Evolutionary conservation across 495 filamentous ascomycete species (phyloP).

Genomic region (Cryomyces antarcticus): DNA sequence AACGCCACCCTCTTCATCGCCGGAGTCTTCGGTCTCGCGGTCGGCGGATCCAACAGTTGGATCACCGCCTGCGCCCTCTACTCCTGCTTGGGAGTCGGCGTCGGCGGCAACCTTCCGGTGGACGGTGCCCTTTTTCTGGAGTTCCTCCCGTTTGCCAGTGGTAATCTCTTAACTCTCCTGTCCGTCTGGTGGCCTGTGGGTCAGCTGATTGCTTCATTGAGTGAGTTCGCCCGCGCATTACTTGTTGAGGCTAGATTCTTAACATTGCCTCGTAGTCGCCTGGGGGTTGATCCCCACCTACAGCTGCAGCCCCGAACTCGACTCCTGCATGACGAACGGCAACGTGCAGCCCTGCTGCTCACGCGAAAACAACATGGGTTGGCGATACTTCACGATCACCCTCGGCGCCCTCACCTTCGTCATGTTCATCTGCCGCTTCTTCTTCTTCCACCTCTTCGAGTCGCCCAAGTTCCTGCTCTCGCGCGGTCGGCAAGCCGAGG

Average conservation of each 20-base stretch:
- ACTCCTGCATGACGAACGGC: too few relatives aligned
- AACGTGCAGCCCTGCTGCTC: conserved; percentile 29
- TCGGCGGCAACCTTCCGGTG: conserved; percentile 32
- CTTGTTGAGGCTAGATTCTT: not conserved
- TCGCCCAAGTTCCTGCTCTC: conserved; percentile 13
- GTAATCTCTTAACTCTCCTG: conserved; percentile 33
- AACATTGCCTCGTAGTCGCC: conserved; percentile 19
- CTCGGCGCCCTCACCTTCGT: conserved; percentile 50
- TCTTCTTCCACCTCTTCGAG: conserved; percentile 13
- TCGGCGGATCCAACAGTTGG: conserved; percentile 31
- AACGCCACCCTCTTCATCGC: conserved; percentile 29
- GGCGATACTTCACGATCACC: conserved; percentile 56
- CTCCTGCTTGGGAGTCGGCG: conserved; percentile 31
- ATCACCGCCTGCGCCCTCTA: conserved; percentile 29
- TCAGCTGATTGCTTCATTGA: conserved; percentile 25
- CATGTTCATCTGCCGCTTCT: conserved; percentile 13
- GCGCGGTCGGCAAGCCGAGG: conserved; percentile 8
- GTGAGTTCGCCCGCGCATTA: conserved; percentile 1
- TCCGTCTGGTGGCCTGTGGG: conserved; percentile 44
- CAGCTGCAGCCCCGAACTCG: too few relatives aligned
- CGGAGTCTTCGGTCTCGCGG: conserved; percentile 27
- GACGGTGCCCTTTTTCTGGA: conserved; percentile 41
- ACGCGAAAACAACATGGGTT: conserved; percentile 52
- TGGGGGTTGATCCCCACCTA: conserved; percentile 38
- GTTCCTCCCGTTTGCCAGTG: conserved; percentile 33